Base-by-base conservation (phyloP, 2,329 filamentous ascomycete species). In the Talaromyces sp. region DNA sequence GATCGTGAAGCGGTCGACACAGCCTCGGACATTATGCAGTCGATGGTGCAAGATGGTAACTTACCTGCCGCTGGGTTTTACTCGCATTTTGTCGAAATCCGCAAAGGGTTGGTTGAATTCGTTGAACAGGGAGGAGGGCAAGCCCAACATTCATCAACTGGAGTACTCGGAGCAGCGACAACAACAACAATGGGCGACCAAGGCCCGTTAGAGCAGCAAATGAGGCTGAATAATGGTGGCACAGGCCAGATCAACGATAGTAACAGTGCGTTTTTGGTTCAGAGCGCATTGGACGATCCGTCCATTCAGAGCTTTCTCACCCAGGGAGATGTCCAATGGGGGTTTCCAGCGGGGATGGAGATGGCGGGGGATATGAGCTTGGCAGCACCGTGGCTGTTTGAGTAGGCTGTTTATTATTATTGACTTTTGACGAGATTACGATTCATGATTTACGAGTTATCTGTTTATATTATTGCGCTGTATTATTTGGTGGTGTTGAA, bases 1-100 rank as follows among this genome's bases (percentile, higher is more conserved):
- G 62, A 63, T 54, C 62, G 62, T 14, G 59, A 63, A 52, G 62
- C 62, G 19, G 59, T 62, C n/a, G 62, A 63, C 27, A 63, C 62
- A 2, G 62, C 62, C 4, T 57, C 62, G n/a, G 62, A 63, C 27
- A 63, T 63, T 9, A 55, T 63, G 59, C 53, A 63, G 52, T 63
- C 62, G 6, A 59, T 63, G 35, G 62, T 63, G 1, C 53, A 63
- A 49, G 62, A 63, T 8, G 62, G 62, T 6, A 63, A 63, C n/a
- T 57, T 63, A 9, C 62, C 62, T 10, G 62, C 62, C 6, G 62
- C 62, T 1, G 59, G 56, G 7, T 63, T 63, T 38, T 58, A 63
- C 32, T 56, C 61, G 35, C 62, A 63, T 49, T 58, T 62, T 17
- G 29, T 62, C 27, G 62, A 63, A 14, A 62, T 63, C 13, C 59